phyloP scores from a whole-genome alignment of 1,284 basidiomycete species.

The Agaricales sp. region DNA sequence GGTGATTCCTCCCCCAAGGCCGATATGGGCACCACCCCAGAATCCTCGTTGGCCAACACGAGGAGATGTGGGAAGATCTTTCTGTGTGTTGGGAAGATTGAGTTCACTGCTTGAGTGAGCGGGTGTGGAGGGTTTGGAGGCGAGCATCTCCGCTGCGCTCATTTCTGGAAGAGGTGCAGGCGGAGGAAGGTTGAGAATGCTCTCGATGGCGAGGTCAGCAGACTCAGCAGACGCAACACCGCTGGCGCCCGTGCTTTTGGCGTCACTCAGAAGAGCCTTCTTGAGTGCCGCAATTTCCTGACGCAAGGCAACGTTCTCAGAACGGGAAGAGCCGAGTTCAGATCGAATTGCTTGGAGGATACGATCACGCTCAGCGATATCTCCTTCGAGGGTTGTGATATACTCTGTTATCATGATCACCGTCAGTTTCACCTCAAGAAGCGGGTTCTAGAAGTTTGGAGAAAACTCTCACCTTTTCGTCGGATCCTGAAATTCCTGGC shows the following conservation, averaged over 20 bases:
- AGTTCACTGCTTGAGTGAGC: slow-evolving; percentile 21
- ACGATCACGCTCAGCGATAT: slow-evolving; percentile 87
- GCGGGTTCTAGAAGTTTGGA: no score
- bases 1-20: slow-evolving; percentile 56
- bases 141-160: slow-evolving; percentile 25
- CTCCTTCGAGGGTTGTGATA: slow-evolving; percentile 86
- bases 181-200: slow-evolving; percentile 30
- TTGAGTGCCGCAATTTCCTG: slow-evolving; percentile 82
- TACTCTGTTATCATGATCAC: slow-evolving; percentile 51
- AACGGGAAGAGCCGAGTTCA: slow-evolving; percentile 71
- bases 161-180: slow-evolving; percentile 32
- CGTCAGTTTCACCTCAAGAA: not conserved
- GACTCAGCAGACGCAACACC: slow-evolving; percentile 16
- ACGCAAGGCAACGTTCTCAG: slow-evolving; percentile 79
- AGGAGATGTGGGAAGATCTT: slow-evolving; percentile 68
- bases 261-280: slow-evolving; percentile 61
- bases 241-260: slow-evolving; percentile 26
- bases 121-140: slow-evolving; percentile 14
- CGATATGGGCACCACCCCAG: slow-evolving; percentile 61
- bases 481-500: slow-evolving; percentile 92
- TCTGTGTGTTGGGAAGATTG: slow-evolving; percentile 69
- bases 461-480: slow-evolving; percentile 67
- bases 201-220: slow-evolving; percentile 5
- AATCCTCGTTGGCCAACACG: slow-evolving; percentile 39
- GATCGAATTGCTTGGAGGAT: slow-evolving; percentile 83